Base-by-base conservation (phyloP, 768 basidiomycete species). In the Mycena pura region DNA sequence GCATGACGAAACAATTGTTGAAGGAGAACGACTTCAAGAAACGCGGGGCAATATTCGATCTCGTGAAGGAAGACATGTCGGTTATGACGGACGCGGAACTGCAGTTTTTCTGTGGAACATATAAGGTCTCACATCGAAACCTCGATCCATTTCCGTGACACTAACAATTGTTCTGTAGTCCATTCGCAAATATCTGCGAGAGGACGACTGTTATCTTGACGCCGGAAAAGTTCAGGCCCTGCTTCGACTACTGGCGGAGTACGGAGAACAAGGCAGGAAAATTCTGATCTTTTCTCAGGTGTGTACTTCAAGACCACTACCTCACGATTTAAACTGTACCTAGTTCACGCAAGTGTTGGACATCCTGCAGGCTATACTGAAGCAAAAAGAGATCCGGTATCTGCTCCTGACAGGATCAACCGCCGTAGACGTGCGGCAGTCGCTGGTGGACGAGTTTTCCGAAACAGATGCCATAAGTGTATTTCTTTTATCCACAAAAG, bases 41-140 rank as follows among this genome's bases (percentile, higher is more conserved):
- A 73, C 86, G 91, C 15, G 88, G 88, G 1, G 90, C 91, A 8
- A 72, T 92, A 41, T 92, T 87, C 68, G 86, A 95, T 29, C 85
- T 88, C 62, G 94, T 99, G 49, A 93, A 94, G 71, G 97, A 99
- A 74, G 97, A 99, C 74, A 94, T 99, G 92, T 86, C 92, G 67
- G 90, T 97, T 19, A 99, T 99, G 96, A 96, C 95, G 41, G 97
- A 99, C 75, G 90, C 95, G 8, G 97, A 99, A 76, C 80, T 99
- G 32, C 94, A 97, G 69, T 76, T 85, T 39, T 96, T 96, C 72
- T 92, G 91, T 69, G 83, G 84, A 47, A 86, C 87, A 11, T 96
- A 96, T 78, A 94, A 92, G 84, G 95, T 95, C 55, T n/a, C 38
- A 82, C 68, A 60, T 57, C 36, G 11, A 38, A 29, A 21, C 24